Conservation (phyloP, 75 land plant species). For the Pinus tabuliformis region DNA sequence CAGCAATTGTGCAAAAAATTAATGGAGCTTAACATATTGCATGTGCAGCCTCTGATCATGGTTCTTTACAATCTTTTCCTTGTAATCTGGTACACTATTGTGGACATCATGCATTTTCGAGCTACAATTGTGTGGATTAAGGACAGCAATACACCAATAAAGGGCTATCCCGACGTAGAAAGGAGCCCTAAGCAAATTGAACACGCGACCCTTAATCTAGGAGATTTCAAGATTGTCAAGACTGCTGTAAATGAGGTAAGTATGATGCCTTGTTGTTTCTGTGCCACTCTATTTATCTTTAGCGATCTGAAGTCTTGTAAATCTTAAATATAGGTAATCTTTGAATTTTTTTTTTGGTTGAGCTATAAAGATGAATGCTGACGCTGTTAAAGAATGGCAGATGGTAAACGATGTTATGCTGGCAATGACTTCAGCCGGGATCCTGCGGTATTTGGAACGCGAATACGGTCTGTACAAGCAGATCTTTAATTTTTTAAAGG, state of each 20-base stretch:
- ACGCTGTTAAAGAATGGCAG: constrained; percentile 30
- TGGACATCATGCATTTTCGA: constrained; percentile 27
- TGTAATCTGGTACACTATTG: constrained; percentile 46
- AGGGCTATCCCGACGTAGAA: constrained; percentile 63
- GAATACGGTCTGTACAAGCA: constrained; percentile 23
- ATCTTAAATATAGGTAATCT: neutral
- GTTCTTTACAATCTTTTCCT: constrained; percentile 6
- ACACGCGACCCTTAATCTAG: constrained; percentile 32
- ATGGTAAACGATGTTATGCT: constrained; percentile 84
- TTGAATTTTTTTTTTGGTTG: neutral
- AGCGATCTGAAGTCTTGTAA: neutral
- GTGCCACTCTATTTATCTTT: neutral
- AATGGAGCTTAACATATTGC: too few species aligned
- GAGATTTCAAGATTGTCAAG: constrained; percentile 63
- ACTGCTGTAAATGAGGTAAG: constrained; percentile 52
- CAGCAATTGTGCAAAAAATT: too few species aligned
- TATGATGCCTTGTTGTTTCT: neutral
- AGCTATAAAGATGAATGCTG: neutral
- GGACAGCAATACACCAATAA: constrained; percentile 64
- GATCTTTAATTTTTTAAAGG: neutral
- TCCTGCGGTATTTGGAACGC: constrained; percentile 54
- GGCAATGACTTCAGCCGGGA: constrained; percentile 74
- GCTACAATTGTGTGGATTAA: constrained; percentile 38
- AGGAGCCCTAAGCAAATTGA: constrained; percentile 37
- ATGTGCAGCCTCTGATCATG: constrained; percentile 1